Evolutionary conservation across 345 rosid species (phyloP).

Genomic region (Cardamine resedifolia): DNA sequence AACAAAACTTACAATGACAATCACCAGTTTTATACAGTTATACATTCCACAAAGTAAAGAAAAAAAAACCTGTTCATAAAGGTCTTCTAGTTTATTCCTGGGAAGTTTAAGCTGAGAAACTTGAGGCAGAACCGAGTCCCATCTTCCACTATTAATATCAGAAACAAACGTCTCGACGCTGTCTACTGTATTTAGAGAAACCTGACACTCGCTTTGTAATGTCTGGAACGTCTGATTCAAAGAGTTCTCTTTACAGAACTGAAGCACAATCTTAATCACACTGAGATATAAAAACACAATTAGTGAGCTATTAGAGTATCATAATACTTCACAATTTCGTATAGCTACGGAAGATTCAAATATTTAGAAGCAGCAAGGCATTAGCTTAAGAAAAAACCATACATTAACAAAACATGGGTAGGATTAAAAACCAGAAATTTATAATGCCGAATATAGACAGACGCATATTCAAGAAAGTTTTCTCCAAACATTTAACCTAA

Average conservation of each 20-base stretch:
- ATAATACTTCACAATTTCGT: neutral
- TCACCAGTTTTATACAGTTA: neutral
- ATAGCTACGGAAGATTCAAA: neutral
- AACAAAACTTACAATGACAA: neutral
- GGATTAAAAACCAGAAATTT: neutral
- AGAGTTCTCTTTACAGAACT: constrained; percentile 97
- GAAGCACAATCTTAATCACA: constrained; percentile 94
- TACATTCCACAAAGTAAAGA: neutral
- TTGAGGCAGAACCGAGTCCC: constrained; percentile 95
- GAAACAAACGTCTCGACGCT: constrained; percentile 91
- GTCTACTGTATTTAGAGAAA: constrained; percentile 88
- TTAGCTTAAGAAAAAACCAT: neutral
- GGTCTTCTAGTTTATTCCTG: constrained; percentile 82
- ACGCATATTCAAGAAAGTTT: neutral
- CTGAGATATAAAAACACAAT: constrained; percentile 41
- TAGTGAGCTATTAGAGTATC: neutral
- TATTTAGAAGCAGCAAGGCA: neutral
- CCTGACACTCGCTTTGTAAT: constrained; percentile 93
- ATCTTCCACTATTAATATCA: constrained; percentile 84
- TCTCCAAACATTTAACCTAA: constrained; percentile 23
- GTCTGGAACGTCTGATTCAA: constrained; percentile 93
- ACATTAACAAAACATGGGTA: neutral
- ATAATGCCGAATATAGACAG: neutral
- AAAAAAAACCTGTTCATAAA: constrained; percentile 76
- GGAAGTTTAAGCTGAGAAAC: constrained; percentile 95